Evolutionary conservation across 192 early-diverging fungal genomes (phyloP), one percentile per base, ranked within the genome.

Genomic region (Backusella parvicylindrica): DNA sequence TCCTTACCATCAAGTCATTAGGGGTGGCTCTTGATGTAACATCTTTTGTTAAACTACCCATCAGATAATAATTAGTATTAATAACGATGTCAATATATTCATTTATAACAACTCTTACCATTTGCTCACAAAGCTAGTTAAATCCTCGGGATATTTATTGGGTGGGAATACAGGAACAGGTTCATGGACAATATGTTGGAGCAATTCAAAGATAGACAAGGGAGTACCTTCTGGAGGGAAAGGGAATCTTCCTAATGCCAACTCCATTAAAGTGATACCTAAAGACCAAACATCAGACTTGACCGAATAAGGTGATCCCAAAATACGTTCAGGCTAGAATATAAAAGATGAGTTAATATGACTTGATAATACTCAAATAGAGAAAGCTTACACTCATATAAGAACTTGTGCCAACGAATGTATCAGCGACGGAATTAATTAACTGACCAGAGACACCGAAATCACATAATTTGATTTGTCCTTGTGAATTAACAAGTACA

Each of bases 371-470:
- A 21, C 12, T 31, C 16, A 13, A 41, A 43, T 28, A 68, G 31
- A 68, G 26, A 75, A 32, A 47, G 88, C 88, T 72, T 81, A 90
- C 88, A 70, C 90, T 90, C 93, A 95, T 95, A 78, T 95, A 95
- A 72, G 89, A 88, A 73, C 89, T 89, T 0, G 94, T 95, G 43
- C 93, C 94, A 23, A 95, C 93, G 88, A 95, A 95, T 1, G 93
- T 95, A 74, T 92, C 89, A 67, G 92, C 94, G 36, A 94, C 88
- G 31, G 93, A 95, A 81, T 90, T 91, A 73, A 93, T 88, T 71
- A 97, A 84, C 81, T 95, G 90, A 68, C 93, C 93, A 67, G 93
- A 95, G 30, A 99, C 96, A 32, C 98, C 98, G 87, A 95, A 95
- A 79, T 95, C 92, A 82, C 90, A 92, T 31, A 93, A 85, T 79